These are phyloP conservation scores for Acacia confusa DNA, from an alignment of 306 rosid genomes.

Conservation along the genomic window DNA sequence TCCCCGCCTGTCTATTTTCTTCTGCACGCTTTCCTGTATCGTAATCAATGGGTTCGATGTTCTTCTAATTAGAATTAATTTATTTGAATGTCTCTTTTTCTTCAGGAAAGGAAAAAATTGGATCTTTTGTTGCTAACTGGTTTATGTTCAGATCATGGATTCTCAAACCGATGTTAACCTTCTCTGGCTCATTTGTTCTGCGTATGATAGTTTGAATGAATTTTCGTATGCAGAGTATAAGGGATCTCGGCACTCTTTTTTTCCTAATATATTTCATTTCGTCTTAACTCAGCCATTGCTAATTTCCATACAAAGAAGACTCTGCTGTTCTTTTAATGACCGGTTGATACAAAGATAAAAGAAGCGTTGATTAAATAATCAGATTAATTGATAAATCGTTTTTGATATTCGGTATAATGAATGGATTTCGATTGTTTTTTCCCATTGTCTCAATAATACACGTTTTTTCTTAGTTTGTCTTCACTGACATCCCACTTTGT, in stretches of 20 bases:
- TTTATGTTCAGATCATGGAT: conserved; percentile 5
- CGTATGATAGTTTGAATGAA: not conserved
- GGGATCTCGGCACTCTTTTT: not conserved
- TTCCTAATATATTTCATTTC: not conserved
- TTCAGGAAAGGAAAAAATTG: not conserved
- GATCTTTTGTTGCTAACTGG: not conserved
- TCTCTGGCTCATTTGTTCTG: not conserved
- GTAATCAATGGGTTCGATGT: not conserved
- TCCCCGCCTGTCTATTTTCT: not conserved
- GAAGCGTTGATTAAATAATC: not conserved
- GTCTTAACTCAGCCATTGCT: not conserved
- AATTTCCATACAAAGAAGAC: not conserved
- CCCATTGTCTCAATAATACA: not conserved
- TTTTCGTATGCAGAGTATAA: not conserved
- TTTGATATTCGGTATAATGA: not conserved
- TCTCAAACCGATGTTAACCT: not conserved
- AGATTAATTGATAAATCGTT: not conserved
- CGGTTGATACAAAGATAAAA: not conserved
- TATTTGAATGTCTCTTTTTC: not conserved
- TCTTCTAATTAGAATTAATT: not conserved
- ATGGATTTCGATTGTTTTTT: conserved; percentile 6
- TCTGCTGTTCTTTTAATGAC: not conserved
- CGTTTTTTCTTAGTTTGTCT: not conserved
- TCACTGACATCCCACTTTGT: too few relatives aligned
- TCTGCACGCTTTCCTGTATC: too few relatives aligned